Evolutionary conservation across 139 green algal genomes (phyloP).

Genomic region (Chlorella sp.): DNA sequence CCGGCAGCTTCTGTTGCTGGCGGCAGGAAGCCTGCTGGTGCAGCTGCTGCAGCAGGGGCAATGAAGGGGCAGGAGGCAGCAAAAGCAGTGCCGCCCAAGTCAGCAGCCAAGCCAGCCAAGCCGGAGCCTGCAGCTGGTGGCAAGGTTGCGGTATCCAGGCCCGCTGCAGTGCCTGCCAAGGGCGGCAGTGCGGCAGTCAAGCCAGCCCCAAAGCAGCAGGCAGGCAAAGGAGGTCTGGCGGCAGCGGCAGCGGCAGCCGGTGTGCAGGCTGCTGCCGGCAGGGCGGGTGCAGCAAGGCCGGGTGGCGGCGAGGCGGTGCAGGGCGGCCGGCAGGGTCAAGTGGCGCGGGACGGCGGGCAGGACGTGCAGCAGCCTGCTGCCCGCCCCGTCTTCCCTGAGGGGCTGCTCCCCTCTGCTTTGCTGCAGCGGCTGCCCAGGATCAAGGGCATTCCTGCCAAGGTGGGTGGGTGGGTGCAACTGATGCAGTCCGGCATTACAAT

Average conservation of each 20-base stretch:
- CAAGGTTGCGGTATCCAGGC: too few relatives aligned
- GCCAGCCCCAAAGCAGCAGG: background rate
- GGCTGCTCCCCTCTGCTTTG: too few relatives aligned
- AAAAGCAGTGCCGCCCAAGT: background rate
- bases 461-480: slow-evolving; percentile 22
- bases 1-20: background rate
- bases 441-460: too few relatives aligned
- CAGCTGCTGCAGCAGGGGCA: background rate
- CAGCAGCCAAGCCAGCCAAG: background rate
- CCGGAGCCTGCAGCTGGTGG: background rate
- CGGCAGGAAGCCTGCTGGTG: background rate
- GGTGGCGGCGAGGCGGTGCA: background rate
- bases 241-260: background rate
- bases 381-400: too few relatives aligned
- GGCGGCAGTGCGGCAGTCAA: too few relatives aligned
- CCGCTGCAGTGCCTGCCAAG: too few relatives aligned
- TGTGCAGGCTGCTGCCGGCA: too few relatives aligned
- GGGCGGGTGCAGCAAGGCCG: too few relatives aligned
- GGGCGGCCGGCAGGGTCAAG: background rate
- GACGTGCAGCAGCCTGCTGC: background rate
- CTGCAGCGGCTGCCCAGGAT: too few relatives aligned
- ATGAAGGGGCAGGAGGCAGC: slow-evolving; percentile 8
- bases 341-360: background rate
- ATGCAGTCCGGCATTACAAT: too few relatives aligned
- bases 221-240: too few relatives aligned